Evolutionary conservation across 345 rosid genomes (phyloP), one percentile per base, ranked within the genome.

Genomic region (Gossypioides kirkii): DNA sequence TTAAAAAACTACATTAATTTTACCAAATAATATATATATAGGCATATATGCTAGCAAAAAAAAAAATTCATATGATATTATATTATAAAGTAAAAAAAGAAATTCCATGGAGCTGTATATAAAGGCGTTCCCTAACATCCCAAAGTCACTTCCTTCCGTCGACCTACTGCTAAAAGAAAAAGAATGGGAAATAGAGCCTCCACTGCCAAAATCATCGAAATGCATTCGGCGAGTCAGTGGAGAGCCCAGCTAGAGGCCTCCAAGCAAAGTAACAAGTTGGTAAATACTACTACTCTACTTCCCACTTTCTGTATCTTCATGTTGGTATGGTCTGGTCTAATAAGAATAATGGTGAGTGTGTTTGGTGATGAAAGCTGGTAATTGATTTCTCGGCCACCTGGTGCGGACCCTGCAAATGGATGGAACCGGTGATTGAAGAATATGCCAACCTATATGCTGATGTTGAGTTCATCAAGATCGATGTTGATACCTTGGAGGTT

Each of bases 351-450:
- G 25, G n/a, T n/a, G n/a, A n/a, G n/a, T n/a, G 22, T 10, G 0
- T n/a, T 79, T 93, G 14, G 91, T 69, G 50, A 9, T 55, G 22
- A 43, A 20, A 90, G 98, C 26, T 85, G 83, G 97, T 89, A 71
- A 74, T 89, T 46, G 83, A 89, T 78, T 94, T 90, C 84, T 80
- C 97, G 14, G 92, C 62, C n/a, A 59, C 38, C 16, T 90, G 97
- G 97, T 91, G 97, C 8, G 91, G 93, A 55, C 93, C 95, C 2
- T 90, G 97, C 76, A 86, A 83, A 71, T 22, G 59, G 56, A 78
- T 90, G 73, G 95, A 90, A 10, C 93, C 91, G 0, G 58, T 62
- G 13, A 69, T 88, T 36, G 81, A 83, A 55, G 91, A 85, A 45
- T 78, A 84, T 17, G 92, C 95, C 5, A 86, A 88, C 11, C 83